Evolutionary conservation across 306 rosid species (phyloP).

Genomic region (Ammopiptanthus mongolicus): DNA sequence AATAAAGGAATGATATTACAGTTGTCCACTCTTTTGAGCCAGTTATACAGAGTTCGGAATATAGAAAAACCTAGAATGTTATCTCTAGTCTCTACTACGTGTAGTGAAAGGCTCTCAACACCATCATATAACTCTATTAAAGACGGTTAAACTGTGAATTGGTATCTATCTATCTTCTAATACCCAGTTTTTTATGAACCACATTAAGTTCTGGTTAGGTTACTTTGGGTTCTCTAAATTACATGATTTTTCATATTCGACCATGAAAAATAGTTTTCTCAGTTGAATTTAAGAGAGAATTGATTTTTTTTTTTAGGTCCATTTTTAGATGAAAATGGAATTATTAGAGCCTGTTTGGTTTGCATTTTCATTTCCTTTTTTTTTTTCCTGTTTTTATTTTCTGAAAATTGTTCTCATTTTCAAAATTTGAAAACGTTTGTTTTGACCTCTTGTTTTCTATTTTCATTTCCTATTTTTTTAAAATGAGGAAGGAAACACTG

Average conservation of each 20-base stretch:
- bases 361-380: no score
- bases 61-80: slow-evolving; percentile 2
- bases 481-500: no score
- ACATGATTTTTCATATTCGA: neutral
- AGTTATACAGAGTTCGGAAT: neutral
- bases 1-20: neutral
- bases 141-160: neutral
- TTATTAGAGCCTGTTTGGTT: no score
- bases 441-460: no score
- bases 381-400: no score
- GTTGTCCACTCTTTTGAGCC: neutral
- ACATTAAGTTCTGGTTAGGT: neutral
- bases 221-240: slow-evolving; percentile 6
- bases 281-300: neutral
- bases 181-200: neutral
- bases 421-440: no score
- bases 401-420: no score
- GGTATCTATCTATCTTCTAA: neutral
- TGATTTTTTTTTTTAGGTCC: neutral
- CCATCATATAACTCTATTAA: neutral
- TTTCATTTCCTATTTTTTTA: no score
- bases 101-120: slow-evolving; percentile 7
- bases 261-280: neutral
- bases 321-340: neutral
- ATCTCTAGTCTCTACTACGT: neutral